phyloP scores from a whole-genome alignment of 208 protist genomes.

The Strigomonas galati region DNA sequence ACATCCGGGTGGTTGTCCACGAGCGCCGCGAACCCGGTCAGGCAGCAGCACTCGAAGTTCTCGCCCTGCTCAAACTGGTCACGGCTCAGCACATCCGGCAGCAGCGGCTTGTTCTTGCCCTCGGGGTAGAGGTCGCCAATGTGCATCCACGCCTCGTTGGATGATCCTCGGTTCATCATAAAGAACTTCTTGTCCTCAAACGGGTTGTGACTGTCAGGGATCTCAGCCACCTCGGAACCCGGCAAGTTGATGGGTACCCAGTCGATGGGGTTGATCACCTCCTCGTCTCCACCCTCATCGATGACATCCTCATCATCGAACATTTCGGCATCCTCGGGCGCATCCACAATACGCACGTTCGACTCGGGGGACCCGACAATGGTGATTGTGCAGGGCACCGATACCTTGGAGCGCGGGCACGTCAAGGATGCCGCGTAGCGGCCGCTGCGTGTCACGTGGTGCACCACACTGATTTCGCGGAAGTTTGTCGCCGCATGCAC shows the following conservation, averaged over 20 bases:
- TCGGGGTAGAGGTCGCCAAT: constrained; percentile 70
- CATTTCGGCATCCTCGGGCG: constrained; percentile 55
- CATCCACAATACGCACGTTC: constrained; percentile 57
- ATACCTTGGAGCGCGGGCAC: constrained; percentile 55
- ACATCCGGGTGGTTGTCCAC: constrained; percentile 46
- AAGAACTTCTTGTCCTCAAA: constrained; percentile 56
- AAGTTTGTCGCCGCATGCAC: constrained; percentile 79
- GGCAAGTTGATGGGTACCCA: constrained; percentile 40
- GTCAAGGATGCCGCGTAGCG: constrained; percentile 70
- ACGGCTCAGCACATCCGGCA: constrained; percentile 38
- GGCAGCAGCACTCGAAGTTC: constrained; percentile 51
- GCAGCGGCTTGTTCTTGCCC: constrained; percentile 47
- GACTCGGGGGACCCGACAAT: constrained; percentile 34
- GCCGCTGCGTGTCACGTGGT: constrained; percentile 43
- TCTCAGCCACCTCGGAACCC: constrained; percentile 22
- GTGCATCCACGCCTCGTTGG: constrained; percentile 51
- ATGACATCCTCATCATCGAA: constrained; percentile 78
- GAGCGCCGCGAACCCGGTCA: constrained; percentile 51
- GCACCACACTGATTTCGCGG: constrained; percentile 73
- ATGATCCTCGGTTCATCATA: constrained; percentile 39
- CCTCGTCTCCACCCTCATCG: constrained; percentile 56
- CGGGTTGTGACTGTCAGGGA: constrained; percentile 41
- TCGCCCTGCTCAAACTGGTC: constrained; percentile 62
- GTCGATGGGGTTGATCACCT: constrained; percentile 43
- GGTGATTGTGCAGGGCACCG: constrained; percentile 47